Evolutionary conservation across 2,329 filamentous ascomycete species (phyloP), one percentile per base, ranked within the genome.

Genomic region (Zopfia rhizophila): DNA sequence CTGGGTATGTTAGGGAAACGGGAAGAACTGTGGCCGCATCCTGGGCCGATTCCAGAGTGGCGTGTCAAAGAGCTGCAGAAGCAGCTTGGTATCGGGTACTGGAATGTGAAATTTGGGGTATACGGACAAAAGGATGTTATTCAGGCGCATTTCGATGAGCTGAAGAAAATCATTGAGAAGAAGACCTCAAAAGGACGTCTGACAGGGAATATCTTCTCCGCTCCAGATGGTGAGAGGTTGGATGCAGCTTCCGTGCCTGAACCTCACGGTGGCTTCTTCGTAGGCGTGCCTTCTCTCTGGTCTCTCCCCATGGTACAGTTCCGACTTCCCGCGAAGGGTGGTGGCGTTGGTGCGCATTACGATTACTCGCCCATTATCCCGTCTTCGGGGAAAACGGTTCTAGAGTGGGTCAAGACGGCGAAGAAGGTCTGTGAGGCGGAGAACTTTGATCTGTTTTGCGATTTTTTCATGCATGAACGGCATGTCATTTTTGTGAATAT

Each of bases 391-490:
- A 73, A 70, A 42, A 61, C 65, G 8, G 61, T 78, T 29, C 52
- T 75, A 5, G 70, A 72, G 19, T 79, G 75, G 75, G 71, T 75
- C 22, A 66, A 47, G 45, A 68, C 63, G 1, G 72, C 74, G 24
- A 73, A 75, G 51, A 64, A 59, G 14, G 65, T 76, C n/a, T 76
- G 72, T 43, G 74, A 76, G 45, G 63, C 64, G 6, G 66, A 76
- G 21, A 68, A 66, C 0, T 73, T 77, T 37, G 77, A 79, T 48
- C 56, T 77, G 16, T 69, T 75, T 48, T 75, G 73, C 48, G 77
- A 78, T 45, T 78, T 78, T 60, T 78, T 78, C 61, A 76, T 79
- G 73, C 71, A 77, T 36, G 74, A 78, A 48, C 63, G 74, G 1
- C 74, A 78, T 33, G 72, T 76, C 7, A 73, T 78, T 23, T 72